These are phyloP conservation scores for Aegilops longissima DNA, from an alignment of 176 grass and related monocot species.

Conservation along the genomic window DNA sequence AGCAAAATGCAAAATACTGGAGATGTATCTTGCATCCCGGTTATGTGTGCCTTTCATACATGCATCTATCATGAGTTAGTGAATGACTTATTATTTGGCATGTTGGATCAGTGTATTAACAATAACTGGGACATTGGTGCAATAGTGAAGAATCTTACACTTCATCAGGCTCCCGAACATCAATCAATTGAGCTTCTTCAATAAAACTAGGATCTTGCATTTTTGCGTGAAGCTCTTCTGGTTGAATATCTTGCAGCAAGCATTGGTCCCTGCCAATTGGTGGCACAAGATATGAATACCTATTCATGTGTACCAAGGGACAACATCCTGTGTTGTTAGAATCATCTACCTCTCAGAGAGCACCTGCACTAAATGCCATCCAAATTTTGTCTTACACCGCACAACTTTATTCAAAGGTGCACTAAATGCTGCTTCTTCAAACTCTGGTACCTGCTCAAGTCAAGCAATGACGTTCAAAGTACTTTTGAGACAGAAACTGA, in stretches of 20 bases:
- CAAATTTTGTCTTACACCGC: constrained; percentile 94
- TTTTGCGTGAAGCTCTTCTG: constrained; percentile 79
- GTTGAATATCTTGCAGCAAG: constrained; percentile 75
- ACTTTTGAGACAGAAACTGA: neutral
- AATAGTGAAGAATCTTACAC: constrained; percentile 52
- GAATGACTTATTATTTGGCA: neutral
- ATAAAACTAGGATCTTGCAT: constrained; percentile 89
- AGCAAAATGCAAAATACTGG: constrained; percentile 16
- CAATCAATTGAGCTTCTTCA: constrained; percentile 86
- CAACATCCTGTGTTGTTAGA: neutral
- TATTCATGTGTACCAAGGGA: neutral
- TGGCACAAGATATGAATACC: constrained; percentile 6
- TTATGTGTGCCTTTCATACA: neutral
- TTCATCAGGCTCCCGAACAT: constrained; percentile 97
- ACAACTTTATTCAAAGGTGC: constrained; percentile 95
- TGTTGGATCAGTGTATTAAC: neutral
- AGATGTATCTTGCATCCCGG: neutral
- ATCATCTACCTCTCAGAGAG: constrained; percentile 88
- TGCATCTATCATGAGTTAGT: neutral
- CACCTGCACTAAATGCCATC: constrained; percentile 98
- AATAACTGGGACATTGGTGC: constrained; percentile 1
- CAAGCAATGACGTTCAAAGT: constrained; percentile 28
- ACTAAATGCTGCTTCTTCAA: constrained; percentile 90
- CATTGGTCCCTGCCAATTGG: constrained; percentile 69
- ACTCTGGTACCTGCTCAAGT: constrained; percentile 86